Conservation (phyloP, 352 stramenopile species). For the Globisporangium recalcitrans region DNA sequence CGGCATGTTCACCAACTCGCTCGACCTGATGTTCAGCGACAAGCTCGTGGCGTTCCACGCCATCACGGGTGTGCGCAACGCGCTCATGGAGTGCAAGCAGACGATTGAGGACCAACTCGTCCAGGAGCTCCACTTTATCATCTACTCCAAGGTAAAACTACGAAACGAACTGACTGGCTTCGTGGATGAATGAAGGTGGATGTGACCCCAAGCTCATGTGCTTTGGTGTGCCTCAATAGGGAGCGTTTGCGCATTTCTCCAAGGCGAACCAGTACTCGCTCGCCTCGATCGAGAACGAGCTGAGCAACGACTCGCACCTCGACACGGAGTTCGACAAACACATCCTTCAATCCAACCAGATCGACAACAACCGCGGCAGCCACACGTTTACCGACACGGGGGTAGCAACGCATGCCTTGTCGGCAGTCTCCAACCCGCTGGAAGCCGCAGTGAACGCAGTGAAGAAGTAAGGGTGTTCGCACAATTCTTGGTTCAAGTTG, state of each 20-base stretch:
- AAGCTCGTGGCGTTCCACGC: slow-evolving; percentile 75
- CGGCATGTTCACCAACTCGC: slow-evolving; percentile 62
- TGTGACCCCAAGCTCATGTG: not conserved
- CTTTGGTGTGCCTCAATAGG: slow-evolving; percentile 12
- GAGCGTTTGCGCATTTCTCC: slow-evolving; percentile 52
- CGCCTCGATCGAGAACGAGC: slow-evolving; percentile 59
- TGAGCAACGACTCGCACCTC: slow-evolving; percentile 51
- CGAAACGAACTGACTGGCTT: not conserved
- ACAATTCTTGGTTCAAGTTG: slow-evolving; percentile 1
- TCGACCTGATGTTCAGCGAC: slow-evolving; percentile 80
- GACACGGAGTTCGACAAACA: slow-evolving; percentile 63
- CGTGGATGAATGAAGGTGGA: not conserved
- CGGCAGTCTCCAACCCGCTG: slow-evolving; percentile 32
- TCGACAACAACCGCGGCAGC: slow-evolving; percentile 18
- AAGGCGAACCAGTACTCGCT: slow-evolving; percentile 71
- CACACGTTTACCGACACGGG: slow-evolving; percentile 17
- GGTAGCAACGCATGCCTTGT: not conserved
- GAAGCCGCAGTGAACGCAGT: slow-evolving; percentile 51
- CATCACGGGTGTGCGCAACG: slow-evolving; percentile 65
- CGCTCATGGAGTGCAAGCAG: slow-evolving; percentile 85
- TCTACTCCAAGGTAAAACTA: slow-evolving; percentile 78
- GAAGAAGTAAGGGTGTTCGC: slow-evolving; percentile 44
- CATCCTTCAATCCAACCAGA: slow-evolving; percentile 33
- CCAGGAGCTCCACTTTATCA: slow-evolving; percentile 59
- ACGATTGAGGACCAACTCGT: slow-evolving; percentile 75